These are phyloP conservation scores for Colletotrichum sp. DNA, from an alignment of 2,329 filamentous ascomycete genomes.

Conservation along the genomic window DNA sequence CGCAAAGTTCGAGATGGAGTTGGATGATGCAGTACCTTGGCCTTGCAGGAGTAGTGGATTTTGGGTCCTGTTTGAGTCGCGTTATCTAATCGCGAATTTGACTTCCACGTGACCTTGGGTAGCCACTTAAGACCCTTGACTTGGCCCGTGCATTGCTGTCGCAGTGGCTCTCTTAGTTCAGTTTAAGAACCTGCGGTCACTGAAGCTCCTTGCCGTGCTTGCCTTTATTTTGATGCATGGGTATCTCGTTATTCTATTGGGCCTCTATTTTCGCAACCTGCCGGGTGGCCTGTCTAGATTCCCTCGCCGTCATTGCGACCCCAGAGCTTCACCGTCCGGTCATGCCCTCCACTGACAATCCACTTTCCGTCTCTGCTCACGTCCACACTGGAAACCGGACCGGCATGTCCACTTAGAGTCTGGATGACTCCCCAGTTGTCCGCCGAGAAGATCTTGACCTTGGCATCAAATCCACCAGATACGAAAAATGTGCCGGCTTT, in stretches of 20 bases:
- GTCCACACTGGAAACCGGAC: conserved; percentile 90
- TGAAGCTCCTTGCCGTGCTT: background rate
- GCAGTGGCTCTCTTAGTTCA: background rate
- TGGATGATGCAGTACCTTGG: background rate
- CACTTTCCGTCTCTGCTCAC: conserved; percentile 84
- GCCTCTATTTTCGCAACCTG: conserved; percentile 8
- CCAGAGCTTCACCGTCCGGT: conserved; percentile 96
- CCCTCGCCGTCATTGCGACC: conserved; percentile 77
- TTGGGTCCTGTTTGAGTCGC: conserved; percentile 17
- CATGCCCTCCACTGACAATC: conserved; percentile 94
- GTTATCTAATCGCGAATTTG: conserved; percentile 28
- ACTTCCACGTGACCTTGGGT: background rate
- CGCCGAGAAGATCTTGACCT: conserved; percentile 93
- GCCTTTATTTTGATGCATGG: background rate
- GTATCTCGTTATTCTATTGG: background rate
- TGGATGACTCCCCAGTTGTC: conserved; percentile 95
- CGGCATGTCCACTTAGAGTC: conserved; percentile 86
- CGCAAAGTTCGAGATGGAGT: conserved; percentile 1
- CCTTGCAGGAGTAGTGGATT: conserved; percentile 1
- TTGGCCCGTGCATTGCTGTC: background rate
- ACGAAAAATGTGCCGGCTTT: conserved; percentile 93
- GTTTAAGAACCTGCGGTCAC: background rate
- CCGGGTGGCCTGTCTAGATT: conserved; percentile 34
- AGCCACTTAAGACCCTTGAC: background rate
- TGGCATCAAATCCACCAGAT: conserved; percentile 89